Base-by-base conservation (phyloP, 2,329 filamentous ascomycete species). In the Claviceps citrina region DNA sequence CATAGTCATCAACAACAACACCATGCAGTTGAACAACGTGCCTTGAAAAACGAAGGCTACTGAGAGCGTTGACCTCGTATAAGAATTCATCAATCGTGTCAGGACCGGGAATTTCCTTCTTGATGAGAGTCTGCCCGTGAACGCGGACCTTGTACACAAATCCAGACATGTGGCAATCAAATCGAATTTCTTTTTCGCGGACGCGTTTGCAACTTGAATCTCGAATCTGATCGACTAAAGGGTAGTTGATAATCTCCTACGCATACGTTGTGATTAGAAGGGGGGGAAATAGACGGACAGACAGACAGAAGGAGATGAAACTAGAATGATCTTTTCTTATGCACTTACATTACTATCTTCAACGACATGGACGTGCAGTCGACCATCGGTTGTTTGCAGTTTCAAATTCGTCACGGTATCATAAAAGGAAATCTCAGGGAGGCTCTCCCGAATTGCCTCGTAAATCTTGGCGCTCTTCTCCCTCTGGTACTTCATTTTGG, bases 31-130 rank as follows among this genome's bases (percentile, higher is more conserved):
- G 71, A 45, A 96, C 91, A 43, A 96, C 84, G 51, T 81, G 80
- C 5, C 69, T 67, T 1, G 84, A 84, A 42, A 73, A 76, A 31
- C 71, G 69, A 13, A 98, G 67, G 24, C 76, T 76, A 57, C 82
- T 79, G n/a, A 98, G 73, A 3, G 89, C 89, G 57, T 96, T 95
- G 56, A 95, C 83, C 61, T 98, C 91, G 58, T 98, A 98, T 2
- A 96, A 66, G 53, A 98, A 98, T 57, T 96, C 91, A 46, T 96
- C 89, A 16, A 96, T 80, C 0, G 84, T 91, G 52, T 96, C 89
- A 2, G 87, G 89, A 1, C 89, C 87, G 1, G 91, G 91, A 13
- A 98, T 96, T 55, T 98, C 91, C 58, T 98, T 98, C 60, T 96
- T 96, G 61, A 98, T 94, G 51, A 86, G 80, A 2, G 76, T 65